A percentile compares a stretch with the other conserved stretches of the same genome.
Evolutionary conservation across 495 filamentous ascomycete genomes (phyloP).

Genomic region (Rusavskia elegans): DNA sequence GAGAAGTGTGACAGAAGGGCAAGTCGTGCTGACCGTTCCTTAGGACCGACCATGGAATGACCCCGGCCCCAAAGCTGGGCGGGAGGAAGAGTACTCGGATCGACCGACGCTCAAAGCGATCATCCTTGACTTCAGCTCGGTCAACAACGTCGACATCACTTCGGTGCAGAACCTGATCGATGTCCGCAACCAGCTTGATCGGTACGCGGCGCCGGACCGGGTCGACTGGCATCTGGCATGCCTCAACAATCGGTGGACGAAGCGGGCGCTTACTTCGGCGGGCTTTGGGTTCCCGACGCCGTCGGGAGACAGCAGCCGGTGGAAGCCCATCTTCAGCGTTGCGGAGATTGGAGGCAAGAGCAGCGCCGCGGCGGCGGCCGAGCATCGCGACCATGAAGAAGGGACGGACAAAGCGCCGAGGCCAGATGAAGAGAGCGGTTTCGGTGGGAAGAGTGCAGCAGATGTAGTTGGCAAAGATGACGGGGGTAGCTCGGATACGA

Average conservation of each 20-base stretch:
- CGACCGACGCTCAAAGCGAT: constrained; percentile 75
- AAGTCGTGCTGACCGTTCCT: constrained; percentile 1
- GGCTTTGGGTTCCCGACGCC: constrained; percentile 79
- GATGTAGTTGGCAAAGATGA: constrained; percentile 11
- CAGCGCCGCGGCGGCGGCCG: constrained; percentile 48
- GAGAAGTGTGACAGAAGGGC: no score
- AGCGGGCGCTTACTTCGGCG: constrained; percentile 78
- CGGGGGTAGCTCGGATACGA: constrained; percentile 2
- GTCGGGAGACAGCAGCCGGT: constrained; percentile 35
- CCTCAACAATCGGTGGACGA: constrained; percentile 96
- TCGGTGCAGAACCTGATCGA: constrained; percentile 93
- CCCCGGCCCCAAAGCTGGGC: constrained; percentile 55
- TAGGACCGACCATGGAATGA: constrained; percentile 92
- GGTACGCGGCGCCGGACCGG: constrained; percentile 63
- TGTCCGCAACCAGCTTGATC: constrained; percentile 91
- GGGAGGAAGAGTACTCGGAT: constrained; percentile 31
- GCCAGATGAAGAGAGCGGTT: constrained; percentile 18
- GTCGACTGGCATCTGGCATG: constrained; percentile 95
- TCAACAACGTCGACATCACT: constrained; percentile 93
- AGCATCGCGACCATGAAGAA: constrained; percentile 42
- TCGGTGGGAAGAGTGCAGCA: constrained; percentile 1
- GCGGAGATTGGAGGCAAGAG: constrained; percentile 66
- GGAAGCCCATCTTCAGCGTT: constrained; percentile 94
- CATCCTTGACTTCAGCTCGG: constrained; percentile 87
- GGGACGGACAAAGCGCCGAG: constrained; percentile 25